These are phyloP conservation scores for Coemansia sp. DNA, from an alignment of 192 early-diverging fungal species.

Conservation along the genomic window DNA sequence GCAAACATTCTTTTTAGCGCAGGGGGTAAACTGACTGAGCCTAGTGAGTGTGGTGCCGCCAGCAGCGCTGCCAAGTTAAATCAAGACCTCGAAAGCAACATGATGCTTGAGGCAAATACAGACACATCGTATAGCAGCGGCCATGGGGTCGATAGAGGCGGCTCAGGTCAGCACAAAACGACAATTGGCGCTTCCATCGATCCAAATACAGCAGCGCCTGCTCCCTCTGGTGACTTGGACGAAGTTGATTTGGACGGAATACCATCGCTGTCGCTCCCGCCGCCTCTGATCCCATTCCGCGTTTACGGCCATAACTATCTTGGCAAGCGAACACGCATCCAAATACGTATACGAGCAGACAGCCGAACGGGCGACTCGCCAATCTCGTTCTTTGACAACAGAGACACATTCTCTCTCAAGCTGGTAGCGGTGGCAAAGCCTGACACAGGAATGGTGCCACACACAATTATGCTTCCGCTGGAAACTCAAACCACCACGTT, in stretches of 20 bases:
- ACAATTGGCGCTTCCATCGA: not conserved
- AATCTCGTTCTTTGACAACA: conserved; percentile 40
- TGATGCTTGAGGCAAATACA: not conserved
- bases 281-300: conserved; percentile 96
- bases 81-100: not conserved
- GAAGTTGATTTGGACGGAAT: conserved; percentile 85
- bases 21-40: conserved; percentile 12
- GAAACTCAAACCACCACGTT: conserved; percentile 71
- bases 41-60: not conserved
- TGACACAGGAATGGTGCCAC: conserved; percentile 84
- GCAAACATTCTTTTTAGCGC: conserved; percentile 75
- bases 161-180: not conserved
- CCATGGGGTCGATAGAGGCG: not conserved
- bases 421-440: conserved; percentile 87
- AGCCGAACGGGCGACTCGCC: conserved; percentile 39
- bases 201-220: not conserved
- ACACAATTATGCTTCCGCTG: conserved; percentile 86
- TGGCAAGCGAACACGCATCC: conserved; percentile 84
- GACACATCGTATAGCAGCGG: no score
- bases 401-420: conserved; percentile 67
- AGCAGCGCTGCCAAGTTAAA: not conserved
- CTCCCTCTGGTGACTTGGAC: conserved; percentile 21
- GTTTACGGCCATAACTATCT: conserved; percentile 98
- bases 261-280: conserved; percentile 91
- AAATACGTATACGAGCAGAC: conserved; percentile 64